phyloP scores from a whole-genome alignment of 169 alveolate genomes.

The Sarcocystis neurona region DNA sequence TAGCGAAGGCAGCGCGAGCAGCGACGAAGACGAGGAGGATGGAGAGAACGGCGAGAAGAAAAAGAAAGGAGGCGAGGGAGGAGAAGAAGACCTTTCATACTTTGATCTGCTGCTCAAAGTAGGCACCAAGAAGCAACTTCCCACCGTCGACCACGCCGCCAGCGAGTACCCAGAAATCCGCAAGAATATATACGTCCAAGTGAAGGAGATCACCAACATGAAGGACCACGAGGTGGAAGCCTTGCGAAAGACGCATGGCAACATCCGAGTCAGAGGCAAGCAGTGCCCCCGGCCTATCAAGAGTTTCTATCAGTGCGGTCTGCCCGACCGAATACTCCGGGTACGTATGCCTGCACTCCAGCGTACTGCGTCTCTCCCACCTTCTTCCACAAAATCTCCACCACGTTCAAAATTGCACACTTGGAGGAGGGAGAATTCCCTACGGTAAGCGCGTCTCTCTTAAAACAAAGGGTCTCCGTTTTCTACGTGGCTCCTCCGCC shows the following conservation, averaged over 20 bases:
- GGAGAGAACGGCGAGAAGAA: constrained; percentile 34
- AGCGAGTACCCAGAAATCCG: constrained; percentile 83
- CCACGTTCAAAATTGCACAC: too few species aligned
- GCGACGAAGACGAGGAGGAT: constrained; percentile 33
- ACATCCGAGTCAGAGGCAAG: constrained; percentile 91
- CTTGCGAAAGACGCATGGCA: constrained; percentile 85
- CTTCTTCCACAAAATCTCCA: too few species aligned
- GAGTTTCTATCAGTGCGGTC: constrained; percentile 97
- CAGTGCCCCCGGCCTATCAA: constrained; percentile 94
- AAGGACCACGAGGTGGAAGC: constrained; percentile 89
- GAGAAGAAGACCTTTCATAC: constrained; percentile 50
- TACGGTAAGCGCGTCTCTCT: too few species aligned
- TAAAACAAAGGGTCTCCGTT: too few species aligned
- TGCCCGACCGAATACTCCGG: constrained; percentile 89
- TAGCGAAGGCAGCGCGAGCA: constrained; percentile 46
- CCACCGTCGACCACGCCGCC: constrained; percentile 84
- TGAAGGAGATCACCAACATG: constrained; percentile 82
- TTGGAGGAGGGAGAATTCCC: too few species aligned
- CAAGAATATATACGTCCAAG: constrained; percentile 86
- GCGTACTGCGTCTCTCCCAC: too few species aligned
- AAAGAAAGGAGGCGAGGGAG: constrained; percentile 38
- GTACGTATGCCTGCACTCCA: too few species aligned
- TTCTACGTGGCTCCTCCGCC: too few species aligned
- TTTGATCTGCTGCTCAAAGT: constrained; percentile 65
- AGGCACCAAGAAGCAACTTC: constrained; percentile 78